phyloP scores from a whole-genome alignment of 176 grass and related monocot genomes.

The Olyra latifolia region DNA sequence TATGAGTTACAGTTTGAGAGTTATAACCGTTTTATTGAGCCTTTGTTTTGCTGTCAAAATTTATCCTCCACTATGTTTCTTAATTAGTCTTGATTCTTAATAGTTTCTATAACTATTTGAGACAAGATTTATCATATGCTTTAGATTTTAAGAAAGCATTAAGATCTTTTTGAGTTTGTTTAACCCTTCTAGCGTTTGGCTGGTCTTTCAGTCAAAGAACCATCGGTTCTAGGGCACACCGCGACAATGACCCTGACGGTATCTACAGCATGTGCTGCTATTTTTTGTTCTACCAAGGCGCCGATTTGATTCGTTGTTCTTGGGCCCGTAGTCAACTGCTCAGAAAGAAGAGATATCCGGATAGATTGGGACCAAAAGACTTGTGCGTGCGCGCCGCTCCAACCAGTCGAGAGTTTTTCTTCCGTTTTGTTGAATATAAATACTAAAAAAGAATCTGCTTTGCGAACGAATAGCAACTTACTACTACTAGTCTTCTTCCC shows the following conservation, averaged over 20 bases:
- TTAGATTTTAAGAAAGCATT: too few species aligned
- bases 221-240: not conserved
- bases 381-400: not conserved
- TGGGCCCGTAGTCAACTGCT: conserved; percentile 9
- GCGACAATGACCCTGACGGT: conserved; percentile 18
- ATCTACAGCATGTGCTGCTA: not conserved
- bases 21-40: too few species aligned
- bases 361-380: not conserved
- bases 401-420: not conserved
- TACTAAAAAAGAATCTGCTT: not conserved
- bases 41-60: too few species aligned
- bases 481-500: not conserved
- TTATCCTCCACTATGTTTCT: too few species aligned
- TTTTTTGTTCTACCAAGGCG: too few species aligned
- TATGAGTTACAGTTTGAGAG: too few species aligned
- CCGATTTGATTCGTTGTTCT: not conserved
- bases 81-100: too few species aligned
- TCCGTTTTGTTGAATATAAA: not conserved
- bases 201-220: not conserved
- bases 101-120: too few species aligned
- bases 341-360: conserved; percentile 1
- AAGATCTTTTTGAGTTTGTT: too few species aligned
- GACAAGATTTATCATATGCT: too few species aligned
- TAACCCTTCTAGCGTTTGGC: too few species aligned
- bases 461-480: not conserved